These are phyloP conservation scores for Sinapis alba DNA, from an alignment of 441 rosid species.

Conservation along the genomic window DNA sequence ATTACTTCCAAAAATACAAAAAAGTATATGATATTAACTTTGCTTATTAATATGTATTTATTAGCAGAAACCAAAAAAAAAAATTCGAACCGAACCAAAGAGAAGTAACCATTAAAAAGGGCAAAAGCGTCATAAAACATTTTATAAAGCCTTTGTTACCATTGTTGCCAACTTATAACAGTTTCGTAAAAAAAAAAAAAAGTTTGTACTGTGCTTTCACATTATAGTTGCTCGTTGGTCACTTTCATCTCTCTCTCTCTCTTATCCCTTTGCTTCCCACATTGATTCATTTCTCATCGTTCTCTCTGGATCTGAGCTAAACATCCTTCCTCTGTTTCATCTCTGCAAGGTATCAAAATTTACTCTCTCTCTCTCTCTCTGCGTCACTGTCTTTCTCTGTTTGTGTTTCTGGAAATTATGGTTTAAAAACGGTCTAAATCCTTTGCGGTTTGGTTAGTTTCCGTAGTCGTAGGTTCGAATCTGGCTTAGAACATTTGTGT, in stretches of 20 bases:
- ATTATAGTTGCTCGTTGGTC: constrained; percentile 33
- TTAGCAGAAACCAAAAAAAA: not conserved
- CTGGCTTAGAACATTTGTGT: constrained; percentile 11
- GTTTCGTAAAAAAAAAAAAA: not conserved
- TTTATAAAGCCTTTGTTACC: constrained; percentile 42
- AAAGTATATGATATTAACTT: too few relatives aligned
- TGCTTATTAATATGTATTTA: too few relatives aligned
- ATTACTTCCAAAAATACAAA: not conserved
- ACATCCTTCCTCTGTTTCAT: not conserved
- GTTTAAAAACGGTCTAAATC: not conserved
- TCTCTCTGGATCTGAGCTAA: constrained; percentile 41
- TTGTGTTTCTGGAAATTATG: not conserved
- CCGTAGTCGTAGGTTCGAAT: not conserved
- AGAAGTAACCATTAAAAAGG: constrained; percentile 35
- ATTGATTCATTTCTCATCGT: constrained; percentile 29
- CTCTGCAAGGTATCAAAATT: constrained; percentile 38
- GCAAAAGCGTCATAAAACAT: constrained; percentile 39
- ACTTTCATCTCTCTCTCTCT: constrained; percentile 21
- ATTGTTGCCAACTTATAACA: not conserved
- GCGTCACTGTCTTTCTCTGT: constrained; percentile 14
- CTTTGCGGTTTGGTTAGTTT: not conserved
- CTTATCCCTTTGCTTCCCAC: constrained; percentile 25
- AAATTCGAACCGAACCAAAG: not conserved
- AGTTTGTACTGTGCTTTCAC: not conserved
- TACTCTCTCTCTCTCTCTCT: not conserved